Conservation (phyloP, 2,329 filamentous ascomycete genomes). For the Lasiodiplodia sp. region DNA sequence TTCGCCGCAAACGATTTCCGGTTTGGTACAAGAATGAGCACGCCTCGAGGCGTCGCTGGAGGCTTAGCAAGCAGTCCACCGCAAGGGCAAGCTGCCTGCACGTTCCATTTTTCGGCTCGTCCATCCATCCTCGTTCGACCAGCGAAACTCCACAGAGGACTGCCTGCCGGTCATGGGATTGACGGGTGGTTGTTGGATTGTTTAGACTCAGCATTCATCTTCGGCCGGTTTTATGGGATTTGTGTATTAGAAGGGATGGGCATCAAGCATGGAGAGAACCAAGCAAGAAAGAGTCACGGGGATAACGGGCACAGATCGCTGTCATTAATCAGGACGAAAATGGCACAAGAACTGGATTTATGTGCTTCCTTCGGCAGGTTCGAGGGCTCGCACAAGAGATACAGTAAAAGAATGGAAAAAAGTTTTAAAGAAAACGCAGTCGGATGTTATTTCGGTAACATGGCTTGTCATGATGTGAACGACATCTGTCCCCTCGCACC, state of each 20-base stretch:
- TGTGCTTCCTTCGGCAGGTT: slow-evolving; percentile 10
- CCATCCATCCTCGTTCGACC: background rate
- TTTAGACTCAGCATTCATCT: background rate
- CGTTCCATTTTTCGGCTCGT: background rate
- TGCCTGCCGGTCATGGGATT: background rate
- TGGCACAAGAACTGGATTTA: background rate
- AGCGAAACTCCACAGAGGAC: background rate
- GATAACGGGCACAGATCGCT: background rate
- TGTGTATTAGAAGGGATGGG: background rate
- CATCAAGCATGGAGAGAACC: background rate
- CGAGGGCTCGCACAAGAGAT: background rate
- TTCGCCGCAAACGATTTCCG: background rate
- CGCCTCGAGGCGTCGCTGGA: too few species aligned
- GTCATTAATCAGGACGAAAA: background rate
- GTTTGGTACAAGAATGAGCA: background rate
- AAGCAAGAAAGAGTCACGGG: background rate
- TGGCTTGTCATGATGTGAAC: background rate
- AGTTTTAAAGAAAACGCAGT: background rate
- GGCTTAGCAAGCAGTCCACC: background rate
- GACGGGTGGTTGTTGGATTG: background rate
- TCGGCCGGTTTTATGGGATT: background rate
- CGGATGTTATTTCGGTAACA: background rate
- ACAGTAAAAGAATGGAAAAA: background rate
- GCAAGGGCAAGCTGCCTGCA: background rate
- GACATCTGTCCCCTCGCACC: background rate